phyloP scores from a whole-genome alignment of 805 yeast genomes.

The Metschnikowia santaceciliae region DNA sequence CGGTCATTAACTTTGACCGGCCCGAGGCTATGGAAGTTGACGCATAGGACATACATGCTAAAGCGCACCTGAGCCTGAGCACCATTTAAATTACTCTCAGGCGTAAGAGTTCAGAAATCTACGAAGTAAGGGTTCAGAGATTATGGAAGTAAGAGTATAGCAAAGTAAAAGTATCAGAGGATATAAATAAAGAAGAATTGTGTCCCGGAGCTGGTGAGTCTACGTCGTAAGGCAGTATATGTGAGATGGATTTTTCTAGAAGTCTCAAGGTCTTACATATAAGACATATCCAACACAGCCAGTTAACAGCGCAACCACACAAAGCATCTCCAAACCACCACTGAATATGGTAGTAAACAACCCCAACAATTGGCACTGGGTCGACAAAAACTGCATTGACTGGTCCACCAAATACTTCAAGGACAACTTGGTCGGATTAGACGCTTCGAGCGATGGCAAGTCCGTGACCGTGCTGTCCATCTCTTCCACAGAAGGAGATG shows the following conservation, averaged over 20 bases:
- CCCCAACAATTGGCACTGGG: conserved; percentile 99
- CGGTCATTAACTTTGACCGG: conserved; percentile 39
- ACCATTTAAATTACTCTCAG: not conserved
- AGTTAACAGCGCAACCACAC: not conserved
- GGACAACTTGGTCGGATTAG: conserved; percentile 52
- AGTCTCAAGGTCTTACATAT: conserved; percentile 2
- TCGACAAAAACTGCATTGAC: conserved; percentile 90
- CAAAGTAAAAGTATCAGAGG: not conserved
- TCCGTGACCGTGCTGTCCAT: conserved; percentile 40
- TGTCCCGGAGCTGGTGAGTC: not conserved
- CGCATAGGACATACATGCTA: conserved; percentile 20
- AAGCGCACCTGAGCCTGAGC: not conserved
- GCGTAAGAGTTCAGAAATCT: not conserved
- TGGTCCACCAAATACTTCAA: conserved; percentile 83
- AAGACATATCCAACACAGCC: not conserved
- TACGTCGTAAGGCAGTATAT: not conserved
- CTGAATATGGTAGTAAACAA: conserved; percentile 81
- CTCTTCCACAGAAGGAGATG: conserved; percentile 83
- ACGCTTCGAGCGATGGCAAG: conserved; percentile 29
- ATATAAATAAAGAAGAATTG: not conserved
- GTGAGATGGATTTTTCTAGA: conserved; percentile 5
- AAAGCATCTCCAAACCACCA: not conserved
- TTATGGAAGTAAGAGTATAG: not conserved
- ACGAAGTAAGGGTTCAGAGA: not conserved
- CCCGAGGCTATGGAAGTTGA: conserved; percentile 42